These are phyloP conservation scores for Tricholoma sp. DNA, from an alignment of 768 basidiomycete genomes.

Conservation along the genomic window DNA sequence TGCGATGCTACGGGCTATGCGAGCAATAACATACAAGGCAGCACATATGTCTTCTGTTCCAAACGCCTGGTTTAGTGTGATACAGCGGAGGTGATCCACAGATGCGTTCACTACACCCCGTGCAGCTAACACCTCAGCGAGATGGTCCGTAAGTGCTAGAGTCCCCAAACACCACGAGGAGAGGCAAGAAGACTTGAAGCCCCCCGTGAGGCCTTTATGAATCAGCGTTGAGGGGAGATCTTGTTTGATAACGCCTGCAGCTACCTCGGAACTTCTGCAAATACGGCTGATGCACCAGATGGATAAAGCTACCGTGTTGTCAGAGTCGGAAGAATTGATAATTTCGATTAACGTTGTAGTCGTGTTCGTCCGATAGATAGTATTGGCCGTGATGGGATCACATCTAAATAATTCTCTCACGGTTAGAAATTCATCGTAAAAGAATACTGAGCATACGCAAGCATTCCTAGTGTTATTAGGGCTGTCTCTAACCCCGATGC, in stretches of 20 bases:
- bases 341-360: neutral
- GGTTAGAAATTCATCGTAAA: neutral
- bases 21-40: neutral
- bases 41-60: neutral
- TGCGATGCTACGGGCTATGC: neutral
- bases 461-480: neutral
- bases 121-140: neutral
- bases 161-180: neutral
- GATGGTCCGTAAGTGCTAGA: neutral
- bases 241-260: neutral
- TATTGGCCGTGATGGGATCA: neutral
- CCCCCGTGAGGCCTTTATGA: neutral
- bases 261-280: neutral
- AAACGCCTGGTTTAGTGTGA: neutral
- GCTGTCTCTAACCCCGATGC: neutral
- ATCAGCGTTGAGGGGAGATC: neutral
- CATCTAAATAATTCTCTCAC: neutral
- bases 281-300: neutral
- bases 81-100: neutral
- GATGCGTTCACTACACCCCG: neutral
- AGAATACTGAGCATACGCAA: neutral
- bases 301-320: neutral
- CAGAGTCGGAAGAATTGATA: neutral
- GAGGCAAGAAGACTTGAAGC: neutral
- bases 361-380: neutral